Evolutionary conservation across 2,329 filamentous ascomycete species (phyloP), one percentile per base, ranked within the genome.

Genomic region (Scedosporium apiospermum): DNA sequence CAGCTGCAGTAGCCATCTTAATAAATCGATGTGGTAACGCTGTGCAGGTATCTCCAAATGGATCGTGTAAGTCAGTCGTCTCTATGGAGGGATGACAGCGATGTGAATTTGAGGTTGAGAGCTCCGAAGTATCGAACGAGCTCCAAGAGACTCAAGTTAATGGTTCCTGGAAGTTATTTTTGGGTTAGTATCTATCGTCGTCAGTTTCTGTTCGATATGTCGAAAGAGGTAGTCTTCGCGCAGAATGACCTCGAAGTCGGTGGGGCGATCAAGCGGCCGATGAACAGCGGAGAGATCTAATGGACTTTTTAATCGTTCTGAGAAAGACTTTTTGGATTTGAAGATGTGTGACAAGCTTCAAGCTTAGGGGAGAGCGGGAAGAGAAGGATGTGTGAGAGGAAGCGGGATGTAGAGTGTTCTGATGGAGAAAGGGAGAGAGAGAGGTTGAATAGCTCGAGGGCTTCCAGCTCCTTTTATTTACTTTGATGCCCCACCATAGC

Each of bases 1-100:
- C 86, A 73, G 84, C 79, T 75, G 88, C 75, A 65, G 78, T 89
- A 74, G 93, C 91, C 93, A 98, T 98, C 74, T 70, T 83, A 76
- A 73, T 70, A 71, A 69, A 70, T 63, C 66, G 68, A n/a, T 7
- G 44, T 16, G 70, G 59, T 61, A 68, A 51, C 67, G 58, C 44
- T 49, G 51, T 59, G 49, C 38, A 57, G 21, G 51, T 38, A 38
- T 38, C 34, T 12, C 34, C 34, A 38, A 38, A 38, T 38, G 34
- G 34, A 14, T 38, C 10, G 34, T 38, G 34, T 14, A 38, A 38
- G 34, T 38, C 34, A 38, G 12, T 38, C 34, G 34, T 14, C 34
- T 38, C 34, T 38, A 14, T 41, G 30, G 62, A 44, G 53, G 12
- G 30, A 10, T 49, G 51, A 26, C 38, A 21, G 16, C 21, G 71